phyloP scores from a whole-genome alignment of 345 rosid genomes.

The Zanthoxylum bungeanum region DNA sequence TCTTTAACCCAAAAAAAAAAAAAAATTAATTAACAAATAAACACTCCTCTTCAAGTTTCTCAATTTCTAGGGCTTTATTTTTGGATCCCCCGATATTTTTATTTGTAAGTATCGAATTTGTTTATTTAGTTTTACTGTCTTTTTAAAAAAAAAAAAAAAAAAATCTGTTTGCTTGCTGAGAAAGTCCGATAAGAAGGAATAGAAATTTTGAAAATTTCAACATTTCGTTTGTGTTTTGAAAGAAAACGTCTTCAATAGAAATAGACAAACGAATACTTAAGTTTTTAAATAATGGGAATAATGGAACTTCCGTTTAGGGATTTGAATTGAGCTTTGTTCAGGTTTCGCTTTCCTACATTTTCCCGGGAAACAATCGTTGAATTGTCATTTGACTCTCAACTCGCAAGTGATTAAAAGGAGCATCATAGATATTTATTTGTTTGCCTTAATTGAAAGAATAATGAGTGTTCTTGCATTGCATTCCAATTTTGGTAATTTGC shows the following conservation, averaged over 20 bases:
- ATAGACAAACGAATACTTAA: not conserved
- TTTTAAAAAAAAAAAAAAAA: too few relatives aligned
- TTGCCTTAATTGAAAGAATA: not conserved
- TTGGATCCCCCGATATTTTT: not conserved
- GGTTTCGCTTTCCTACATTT: not conserved
- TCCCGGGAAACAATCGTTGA: not conserved
- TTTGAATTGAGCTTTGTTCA: not conserved
- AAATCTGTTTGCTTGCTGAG: not conserved
- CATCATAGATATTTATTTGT: too few relatives aligned
- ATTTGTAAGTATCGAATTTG: conserved; percentile 6
- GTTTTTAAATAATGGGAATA: not conserved
- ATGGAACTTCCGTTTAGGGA: not conserved
- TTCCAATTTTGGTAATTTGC: not conserved
- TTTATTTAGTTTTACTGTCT: not conserved
- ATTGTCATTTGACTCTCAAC: not conserved
- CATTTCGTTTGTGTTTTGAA: not conserved
- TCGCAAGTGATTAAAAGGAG: not conserved
- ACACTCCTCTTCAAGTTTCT: not conserved
- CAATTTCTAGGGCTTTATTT: not conserved
- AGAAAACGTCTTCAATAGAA: not conserved
- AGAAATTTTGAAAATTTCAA: not conserved
- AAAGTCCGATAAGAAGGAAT: not conserved
- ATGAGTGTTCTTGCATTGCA: not conserved
- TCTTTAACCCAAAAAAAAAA: not conserved
- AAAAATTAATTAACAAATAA: not conserved